Base-by-base conservation (phyloP, 1,284 basidiomycete species). In the Ceratobasidium papillatum region DNA sequence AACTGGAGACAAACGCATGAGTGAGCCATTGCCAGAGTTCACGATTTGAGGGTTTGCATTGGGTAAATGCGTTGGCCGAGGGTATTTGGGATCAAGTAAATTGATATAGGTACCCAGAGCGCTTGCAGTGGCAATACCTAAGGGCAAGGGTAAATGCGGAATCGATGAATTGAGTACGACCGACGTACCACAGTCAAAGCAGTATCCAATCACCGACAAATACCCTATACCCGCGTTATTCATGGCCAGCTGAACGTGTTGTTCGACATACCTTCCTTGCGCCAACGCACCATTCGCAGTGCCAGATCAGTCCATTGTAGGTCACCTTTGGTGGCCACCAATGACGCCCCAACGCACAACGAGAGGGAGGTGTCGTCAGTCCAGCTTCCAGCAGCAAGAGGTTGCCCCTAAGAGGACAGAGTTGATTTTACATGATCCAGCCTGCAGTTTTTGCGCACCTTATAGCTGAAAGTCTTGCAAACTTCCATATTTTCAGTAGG, bases 341-440 rank as follows among this genome's bases (percentile, higher is more conserved):
- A 74, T 22, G 68, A 75, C 45, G 43, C 74, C 56, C 32, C 62
- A 47, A 52, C 32, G 30, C 56, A 74, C 12, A 66, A 25, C 45
- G n/a, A n/a, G n/a, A n/a, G n/a, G n/a, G n/a, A n/a, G 38, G 77
- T 76, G 75, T 78, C 78, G 63, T 78, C 78, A 22, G 77, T 78
- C 78, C 78, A 77, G 7, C 68, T 75, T 30, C 78, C 78, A 5
- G 75, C 41, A 4, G 66, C 30, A 32, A 78, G 65, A 8, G 77
- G 75, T 19, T 76, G 66, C 1, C 66, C 76, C 65, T 69, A 32
- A 1, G 19, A 2, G 9, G 19, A 22, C 4, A n/a, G 19, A 11
- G 34, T 52, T 27, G 38, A 30, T 43, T 32, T 9, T 32, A 11
- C 27, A 11, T 38, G 22, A 9, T 14, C 30, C 19, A 4, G 12